A percentile compares a stretch with the other conserved stretches of the same genome.
phyloP scores from a whole-genome alignment of 2,329 filamentous ascomycete species.

The Decorospora gaudefroyi region DNA sequence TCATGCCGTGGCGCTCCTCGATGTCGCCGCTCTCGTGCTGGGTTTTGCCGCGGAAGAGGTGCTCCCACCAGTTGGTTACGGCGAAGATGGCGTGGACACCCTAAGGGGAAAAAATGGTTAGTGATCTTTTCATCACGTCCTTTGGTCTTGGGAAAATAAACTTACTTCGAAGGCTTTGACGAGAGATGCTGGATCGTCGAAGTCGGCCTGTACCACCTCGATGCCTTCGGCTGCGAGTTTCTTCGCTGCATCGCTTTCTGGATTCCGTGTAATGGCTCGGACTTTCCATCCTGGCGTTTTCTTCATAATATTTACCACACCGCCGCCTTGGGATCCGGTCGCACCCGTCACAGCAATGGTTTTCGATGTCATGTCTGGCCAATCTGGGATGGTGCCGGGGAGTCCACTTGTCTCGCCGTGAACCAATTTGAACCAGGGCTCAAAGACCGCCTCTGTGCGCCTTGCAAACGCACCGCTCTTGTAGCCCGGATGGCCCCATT shows the following conservation, averaged over 20 bases:
- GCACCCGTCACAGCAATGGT: conserved; percentile 37
- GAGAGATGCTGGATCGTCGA: conserved; percentile 28
- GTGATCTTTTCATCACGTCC: neutral
- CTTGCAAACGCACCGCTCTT: conserved; percentile 51
- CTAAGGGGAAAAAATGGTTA: conserved; percentile 5
- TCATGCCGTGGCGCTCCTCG: conserved; percentile 51
- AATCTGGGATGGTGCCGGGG: conserved; percentile 43
- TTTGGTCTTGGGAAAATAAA: neutral
- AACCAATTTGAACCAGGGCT: conserved; percentile 52
- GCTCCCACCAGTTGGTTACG: conserved; percentile 52
- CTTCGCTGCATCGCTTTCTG: conserved; percentile 25
- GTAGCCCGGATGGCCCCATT: conserved; percentile 44
- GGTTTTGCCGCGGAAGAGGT: conserved; percentile 33
- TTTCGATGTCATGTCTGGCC: conserved; percentile 25
- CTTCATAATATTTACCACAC: conserved; percentile 34
- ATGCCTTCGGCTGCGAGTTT: conserved; percentile 27
- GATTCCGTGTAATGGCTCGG: conserved; percentile 28
- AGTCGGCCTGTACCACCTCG: conserved; percentile 28
- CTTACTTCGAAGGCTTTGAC: conserved; percentile 24
- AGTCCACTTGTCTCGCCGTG: conserved; percentile 52
- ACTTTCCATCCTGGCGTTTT: conserved; percentile 31
- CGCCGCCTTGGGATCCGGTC: conserved; percentile 36
- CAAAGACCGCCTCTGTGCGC: conserved; percentile 53
- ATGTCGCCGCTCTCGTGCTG: conserved; percentile 43
- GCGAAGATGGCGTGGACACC: conserved; percentile 43